phyloP scores from a whole-genome alignment of 2,329 filamentous ascomycete genomes.

The Hymenoscyphus scutula region DNA sequence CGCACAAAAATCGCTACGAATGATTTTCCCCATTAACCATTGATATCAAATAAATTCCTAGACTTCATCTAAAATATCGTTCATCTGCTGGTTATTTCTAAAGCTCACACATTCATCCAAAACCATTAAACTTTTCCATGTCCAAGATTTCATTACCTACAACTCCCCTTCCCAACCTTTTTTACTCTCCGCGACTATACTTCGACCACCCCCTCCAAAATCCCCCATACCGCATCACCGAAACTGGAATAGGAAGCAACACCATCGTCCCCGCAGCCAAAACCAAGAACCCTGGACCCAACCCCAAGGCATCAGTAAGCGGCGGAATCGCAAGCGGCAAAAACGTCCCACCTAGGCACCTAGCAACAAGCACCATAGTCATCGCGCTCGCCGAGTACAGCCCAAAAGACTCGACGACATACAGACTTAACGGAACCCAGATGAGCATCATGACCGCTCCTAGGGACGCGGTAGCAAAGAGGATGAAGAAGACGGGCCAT shows the following conservation, averaged over 20 bases:
- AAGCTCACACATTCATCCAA: too few relatives aligned
- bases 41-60: too few relatives aligned
- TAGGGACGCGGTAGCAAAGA: constrained; percentile 45
- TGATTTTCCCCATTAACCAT: too few relatives aligned
- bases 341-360: constrained; percentile 47
- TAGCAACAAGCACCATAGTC: constrained; percentile 35
- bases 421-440: constrained; percentile 46
- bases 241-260: constrained; percentile 50
- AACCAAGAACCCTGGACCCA: constrained; percentile 36
- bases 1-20: too few relatives aligned
- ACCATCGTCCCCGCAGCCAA: constrained; percentile 40
- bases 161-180: background rate
- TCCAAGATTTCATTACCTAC: background rate
- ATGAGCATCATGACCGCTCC: constrained; percentile 50
- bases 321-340: constrained; percentile 51
- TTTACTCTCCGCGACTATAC: constrained; percentile 44
- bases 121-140: background rate
- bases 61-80: too few relatives aligned
- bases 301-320: constrained; percentile 46
- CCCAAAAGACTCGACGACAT: constrained; percentile 50
- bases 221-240: constrained; percentile 50
- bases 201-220: constrained; percentile 50
- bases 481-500: constrained; percentile 51
- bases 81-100: too few relatives aligned
- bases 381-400: constrained; percentile 40